Base-by-base conservation (phyloP, 352 stramenopile genomes). In the Globisporangium splendens region DNA sequence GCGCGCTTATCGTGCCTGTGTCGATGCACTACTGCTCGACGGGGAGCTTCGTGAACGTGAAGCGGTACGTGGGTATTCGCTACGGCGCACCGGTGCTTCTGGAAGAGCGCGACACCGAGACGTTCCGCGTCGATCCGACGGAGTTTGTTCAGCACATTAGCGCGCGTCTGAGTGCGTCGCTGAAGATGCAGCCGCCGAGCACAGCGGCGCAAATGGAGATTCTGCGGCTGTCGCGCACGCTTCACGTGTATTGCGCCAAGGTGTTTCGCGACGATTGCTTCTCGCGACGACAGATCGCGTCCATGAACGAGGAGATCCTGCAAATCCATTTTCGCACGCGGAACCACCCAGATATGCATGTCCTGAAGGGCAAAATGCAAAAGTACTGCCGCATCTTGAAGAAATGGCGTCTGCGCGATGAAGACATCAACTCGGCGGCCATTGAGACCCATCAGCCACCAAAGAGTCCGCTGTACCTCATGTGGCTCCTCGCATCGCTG, bases 241-340 rank as follows among this genome's bases (percentile, higher is more conserved):
- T 90, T 17, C 78, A 90, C 59, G 77, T 90, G 21, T 85, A 83
- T 54, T 90, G 80, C 54, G 79, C 77, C 21, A 84, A 84, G 48
- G 72, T 87, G 5, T 69, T 81, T 38, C 69, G 70, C 15, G 78
- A 90, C 63, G 77, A 88, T 57, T 88, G 77, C 59, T 90, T 90
- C 43, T 88, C 80, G 17, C 64, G 76, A 38, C 69, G 80, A 50
- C 80, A 90, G 62, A 84, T 85, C 39, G 80, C 80, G 28, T 90
- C 76, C 4, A 88, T 90, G 77, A 90, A 90, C 63, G 80, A 90
- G 59, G 80, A 90, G 48, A 86, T 88, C 39, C 62, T 90, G 58
- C 80, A 90, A 62, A 90, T 88, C 59, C 76, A 88, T 54, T 88
- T 88, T 52, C 80, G 80, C 46, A 90, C 78, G 33, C 72, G 66